Percentiles rank a stretch among this genome's conserved stretches.
Conservation (phyloP, 1,284 basidiomycete genomes). For the Neotropicomus parvogracilis region DNA sequence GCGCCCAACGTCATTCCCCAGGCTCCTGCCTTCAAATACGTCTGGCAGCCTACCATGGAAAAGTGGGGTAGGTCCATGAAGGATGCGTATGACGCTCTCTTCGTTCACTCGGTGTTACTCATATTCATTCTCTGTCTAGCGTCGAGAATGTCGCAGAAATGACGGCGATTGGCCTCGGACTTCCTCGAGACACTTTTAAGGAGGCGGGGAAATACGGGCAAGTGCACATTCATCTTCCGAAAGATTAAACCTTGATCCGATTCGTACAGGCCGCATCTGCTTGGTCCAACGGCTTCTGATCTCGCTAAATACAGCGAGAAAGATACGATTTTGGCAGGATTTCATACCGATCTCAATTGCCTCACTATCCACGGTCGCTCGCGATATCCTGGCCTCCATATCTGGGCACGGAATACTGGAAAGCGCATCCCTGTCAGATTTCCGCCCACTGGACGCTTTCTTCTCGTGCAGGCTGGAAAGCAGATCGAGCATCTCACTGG, state of each 20-base stretch:
- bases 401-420: conserved; percentile 90
- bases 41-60: conserved; percentile 52
- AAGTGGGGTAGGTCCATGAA: conserved; percentile 87
- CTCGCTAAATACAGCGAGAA: conserved; percentile 72
- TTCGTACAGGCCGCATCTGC: conserved; percentile 67
- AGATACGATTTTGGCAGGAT: conserved; percentile 84
- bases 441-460: conserved; percentile 64
- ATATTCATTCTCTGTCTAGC: conserved; percentile 36
- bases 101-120: not conserved
- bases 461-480: conserved; percentile 87
- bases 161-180: conserved; percentile 75
- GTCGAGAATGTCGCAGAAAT: conserved; percentile 81
- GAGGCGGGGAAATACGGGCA: conserved; percentile 81
- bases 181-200: conserved; percentile 63
- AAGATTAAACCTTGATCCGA: not conserved
- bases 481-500: conserved; percentile 88
- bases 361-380: conserved; percentile 89
- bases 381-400: conserved; percentile 78
- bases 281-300: conserved; percentile 90
- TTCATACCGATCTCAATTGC: conserved; percentile 84
- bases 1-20: conserved; percentile 78
- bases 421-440: conserved; percentile 83
- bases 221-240: conserved; percentile 21
- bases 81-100: conserved; percentile 57
- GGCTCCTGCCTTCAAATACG: conserved; percentile 27